Conservation (phyloP, 129 eudicot genomes). For the Solidago caesia region DNA sequence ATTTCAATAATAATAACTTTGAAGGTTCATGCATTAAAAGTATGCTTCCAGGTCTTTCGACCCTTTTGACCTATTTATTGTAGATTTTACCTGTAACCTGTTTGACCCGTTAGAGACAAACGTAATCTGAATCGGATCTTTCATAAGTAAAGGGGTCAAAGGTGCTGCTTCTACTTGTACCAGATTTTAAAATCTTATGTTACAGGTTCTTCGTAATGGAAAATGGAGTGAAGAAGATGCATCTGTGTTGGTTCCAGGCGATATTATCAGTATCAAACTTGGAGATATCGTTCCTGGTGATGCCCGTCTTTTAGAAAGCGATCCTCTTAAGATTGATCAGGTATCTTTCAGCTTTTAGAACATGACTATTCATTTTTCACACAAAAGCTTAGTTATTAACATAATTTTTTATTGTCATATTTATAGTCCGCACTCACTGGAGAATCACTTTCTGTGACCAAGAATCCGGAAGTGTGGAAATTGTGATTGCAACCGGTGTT, state of each 20-base stretch:
- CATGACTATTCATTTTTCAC: not conserved
- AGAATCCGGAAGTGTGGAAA: conserved; percentile 70
- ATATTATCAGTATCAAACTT: conserved; percentile 76
- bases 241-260: conserved; percentile 73
- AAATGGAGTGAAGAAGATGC: conserved; percentile 90
- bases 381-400: not conserved
- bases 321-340: conserved; percentile 89
- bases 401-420: not conserved
- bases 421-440: conserved; percentile 87
- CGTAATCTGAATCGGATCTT: not conserved
- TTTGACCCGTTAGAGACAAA: not conserved
- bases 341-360: conserved; percentile 24
- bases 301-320: conserved; percentile 89
- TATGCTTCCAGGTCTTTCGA: too few species aligned
- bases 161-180: not conserved
- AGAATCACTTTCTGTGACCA: conserved; percentile 84
- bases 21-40: too few species aligned
- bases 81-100: too few species aligned
- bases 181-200: not conserved
- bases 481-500: conserved; percentile 85
- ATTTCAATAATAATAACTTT: too few species aligned
- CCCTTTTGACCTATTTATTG: too few species aligned
- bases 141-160: not conserved
- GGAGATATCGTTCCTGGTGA: conserved; percentile 90
- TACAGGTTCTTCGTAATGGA: conserved; percentile 67